Conservation (phyloP, 2,329 filamentous ascomycete genomes). For the Aspergillus sp. region DNA sequence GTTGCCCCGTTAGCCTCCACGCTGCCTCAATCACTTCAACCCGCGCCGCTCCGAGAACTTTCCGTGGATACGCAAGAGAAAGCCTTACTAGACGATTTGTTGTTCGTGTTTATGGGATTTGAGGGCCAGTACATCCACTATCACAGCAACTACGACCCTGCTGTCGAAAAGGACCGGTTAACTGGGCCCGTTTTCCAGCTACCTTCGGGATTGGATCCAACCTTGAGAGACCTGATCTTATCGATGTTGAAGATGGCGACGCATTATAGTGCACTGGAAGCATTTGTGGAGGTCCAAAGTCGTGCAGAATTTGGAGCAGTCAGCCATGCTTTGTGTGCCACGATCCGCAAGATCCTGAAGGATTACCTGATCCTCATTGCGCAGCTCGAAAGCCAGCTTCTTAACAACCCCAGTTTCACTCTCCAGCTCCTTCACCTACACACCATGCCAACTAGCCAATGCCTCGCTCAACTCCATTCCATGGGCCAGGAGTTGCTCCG, state of each 20-base stretch:
- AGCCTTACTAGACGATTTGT: slow-evolving; percentile 81
- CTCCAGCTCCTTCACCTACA: slow-evolving; percentile 91
- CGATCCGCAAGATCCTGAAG: slow-evolving; percentile 84
- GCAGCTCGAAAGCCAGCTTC: slow-evolving; percentile 87
- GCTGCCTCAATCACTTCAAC: slow-evolving; percentile 68
- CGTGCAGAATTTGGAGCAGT: slow-evolving; percentile 90
- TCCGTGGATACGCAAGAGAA: slow-evolving; percentile 80
- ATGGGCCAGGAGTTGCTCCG: slow-evolving; percentile 84
- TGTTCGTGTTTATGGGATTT: slow-evolving; percentile 97
- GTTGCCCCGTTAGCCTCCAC: slow-evolving; percentile 62
- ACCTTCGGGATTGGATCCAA: slow-evolving; percentile 81
- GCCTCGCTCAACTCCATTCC: slow-evolving; percentile 85
- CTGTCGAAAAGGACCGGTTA: slow-evolving; percentile 81
- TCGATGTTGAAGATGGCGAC: slow-evolving; percentile 94
- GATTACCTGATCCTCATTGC: slow-evolving; percentile 92
- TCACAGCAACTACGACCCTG: slow-evolving; percentile 75
- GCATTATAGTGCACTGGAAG: slow-evolving; percentile 86
- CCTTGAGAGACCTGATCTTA: slow-evolving; percentile 78
- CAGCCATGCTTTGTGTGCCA: slow-evolving; percentile 94
- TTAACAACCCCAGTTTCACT: slow-evolving; percentile 86
- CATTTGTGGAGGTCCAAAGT: slow-evolving; percentile 92
- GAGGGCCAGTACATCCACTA: slow-evolving; percentile 98
- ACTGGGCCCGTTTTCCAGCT: slow-evolving; percentile 80
- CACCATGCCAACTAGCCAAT: slow-evolving; percentile 84
- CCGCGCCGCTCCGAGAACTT: slow-evolving; percentile 66